phyloP scores from a whole-genome alignment of 2,329 filamentous ascomycete genomes.

The Paramyrothecium sp. region DNA sequence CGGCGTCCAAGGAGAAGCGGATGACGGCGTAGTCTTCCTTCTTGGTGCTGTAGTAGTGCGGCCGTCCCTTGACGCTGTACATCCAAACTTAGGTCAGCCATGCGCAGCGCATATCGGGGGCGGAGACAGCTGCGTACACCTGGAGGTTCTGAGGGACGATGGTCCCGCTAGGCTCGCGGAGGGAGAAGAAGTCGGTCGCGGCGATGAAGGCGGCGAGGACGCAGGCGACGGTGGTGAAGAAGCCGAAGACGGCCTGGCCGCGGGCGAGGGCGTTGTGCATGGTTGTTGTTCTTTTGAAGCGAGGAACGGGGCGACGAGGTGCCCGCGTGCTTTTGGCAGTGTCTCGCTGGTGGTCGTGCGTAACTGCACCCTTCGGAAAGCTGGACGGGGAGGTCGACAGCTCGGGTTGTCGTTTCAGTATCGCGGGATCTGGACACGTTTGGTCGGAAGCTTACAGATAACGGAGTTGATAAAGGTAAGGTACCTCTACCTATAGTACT shows the following conservation, averaged over 20 bases:
- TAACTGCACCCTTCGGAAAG: no score
- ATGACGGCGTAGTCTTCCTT: slow-evolving; percentile 96
- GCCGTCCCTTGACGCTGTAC: slow-evolving; percentile 76
- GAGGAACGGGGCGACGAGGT: slow-evolving; percentile 5
- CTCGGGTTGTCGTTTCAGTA: neutral
- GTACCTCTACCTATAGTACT: neutral
- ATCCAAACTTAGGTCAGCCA: neutral
- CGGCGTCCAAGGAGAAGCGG: slow-evolving; percentile 88
- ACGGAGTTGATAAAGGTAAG: neutral
- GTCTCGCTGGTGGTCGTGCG: neutral
- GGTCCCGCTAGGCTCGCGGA: slow-evolving; percentile 62
- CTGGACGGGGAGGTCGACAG: no score
- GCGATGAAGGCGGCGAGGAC: slow-evolving; percentile 78
- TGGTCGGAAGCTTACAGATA: neutral
- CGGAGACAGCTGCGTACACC: slow-evolving; percentile 59
- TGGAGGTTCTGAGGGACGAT: slow-evolving; percentile 75
- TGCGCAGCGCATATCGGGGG: neutral
- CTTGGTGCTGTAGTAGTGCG: slow-evolving; percentile 93
- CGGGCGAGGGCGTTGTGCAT: slow-evolving; percentile 91
- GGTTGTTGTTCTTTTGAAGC: slow-evolving; percentile 32
- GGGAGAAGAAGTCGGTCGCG: slow-evolving; percentile 69
- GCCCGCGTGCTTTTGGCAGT: neutral
- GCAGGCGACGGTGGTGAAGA: slow-evolving; percentile 94
- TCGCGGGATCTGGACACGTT: neutral
- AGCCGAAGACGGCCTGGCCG: slow-evolving; percentile 90